Base-by-base conservation (phyloP, 1,139 yeast species). In the Casaregolazyma lundiana region DNA sequence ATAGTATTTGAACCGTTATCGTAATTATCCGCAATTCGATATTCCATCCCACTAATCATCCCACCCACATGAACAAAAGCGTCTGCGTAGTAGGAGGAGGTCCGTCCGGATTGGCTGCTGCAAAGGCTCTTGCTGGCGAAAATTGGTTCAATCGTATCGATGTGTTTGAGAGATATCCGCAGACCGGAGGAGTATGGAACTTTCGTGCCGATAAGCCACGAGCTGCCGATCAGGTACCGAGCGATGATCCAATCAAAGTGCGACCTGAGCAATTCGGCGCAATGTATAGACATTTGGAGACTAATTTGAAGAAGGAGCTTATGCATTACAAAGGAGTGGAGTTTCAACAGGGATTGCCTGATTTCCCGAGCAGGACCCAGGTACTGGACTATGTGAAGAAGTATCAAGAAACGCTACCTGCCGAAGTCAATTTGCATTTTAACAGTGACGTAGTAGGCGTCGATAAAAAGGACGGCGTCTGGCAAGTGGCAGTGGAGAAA, bases 101-200 rank as follows among this genome's bases (percentile, higher is more conserved):
- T 0, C 87, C 89, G 0, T 72, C 79, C 44, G 89, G 88, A 2
- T 69, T 81, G 4, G 83, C 78, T 1, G 63, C 76, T 6, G 72
- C 82, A 7, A 76, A 76, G 52, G 80, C 84, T 0, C 65, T 81
- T 17, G 50, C 72, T 2, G 70, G 67, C 8, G 81, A 77, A 52
- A 59, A 64, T 2, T 57, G 62, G n/a, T 76, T 78, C 52, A 64
- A 66, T 20, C 62, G 60, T 39, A 66, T 80, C 50, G 71, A 71
- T 46, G 74, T 75, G 2, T 78, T 72, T 53, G 84, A 79, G 55
- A 73, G 75, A 53, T 68, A 80, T 51, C 53, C 67, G 8, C 60
- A 61, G 35, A 63, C 72, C 41, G 81, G 82, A 15, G 82, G 84
- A 1, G 58, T 80, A 38, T 77, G 83, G 84, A 58, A 58, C 49